phyloP scores from a whole-genome alignment of 2,329 filamentous ascomycete species.

The Talaromyces sp. region DNA sequence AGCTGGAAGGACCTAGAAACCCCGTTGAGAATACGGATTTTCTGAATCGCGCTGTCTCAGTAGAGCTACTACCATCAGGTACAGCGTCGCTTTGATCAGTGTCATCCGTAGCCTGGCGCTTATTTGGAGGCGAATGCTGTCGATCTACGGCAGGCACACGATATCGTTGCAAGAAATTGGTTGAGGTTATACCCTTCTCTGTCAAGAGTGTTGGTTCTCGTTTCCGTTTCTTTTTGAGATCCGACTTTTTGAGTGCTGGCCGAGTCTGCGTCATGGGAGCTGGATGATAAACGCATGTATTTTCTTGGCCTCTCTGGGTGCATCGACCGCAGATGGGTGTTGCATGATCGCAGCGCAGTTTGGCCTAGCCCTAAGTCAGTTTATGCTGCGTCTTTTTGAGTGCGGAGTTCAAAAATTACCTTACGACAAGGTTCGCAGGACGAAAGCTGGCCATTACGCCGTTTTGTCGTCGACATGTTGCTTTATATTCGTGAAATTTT shows the following conservation, averaged over 20 bases:
- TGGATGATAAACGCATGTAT: conserved; percentile 21
- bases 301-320: conserved; percentile 15
- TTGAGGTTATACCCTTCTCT: conserved; percentile 9
- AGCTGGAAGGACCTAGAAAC: conserved; percentile 24
- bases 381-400: background rate
- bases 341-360: conserved; percentile 26
- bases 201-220: conserved; percentile 7
- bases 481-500: no score
- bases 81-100: background rate
- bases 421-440: conserved; percentile 28
- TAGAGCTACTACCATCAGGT: background rate
- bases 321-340: conserved; percentile 23
- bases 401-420: background rate
- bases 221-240: conserved; percentile 12
- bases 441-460: conserved; percentile 19
- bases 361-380: conserved; percentile 17
- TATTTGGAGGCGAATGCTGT: background rate
- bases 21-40: conserved; percentile 16
- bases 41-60: background rate
- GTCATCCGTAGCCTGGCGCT: background rate
- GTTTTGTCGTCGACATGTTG: conserved; percentile 6
- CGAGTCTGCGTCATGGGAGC: conserved; percentile 19
- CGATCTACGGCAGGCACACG: conserved; percentile 5
- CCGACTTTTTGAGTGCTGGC: background rate
- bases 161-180: conserved; percentile 13